A percentile compares a stretch with the other conserved stretches of the same genome.
Conservation (phyloP, 2,329 filamentous ascomycete genomes). For the Dothiorella sarmentorum region DNA sequence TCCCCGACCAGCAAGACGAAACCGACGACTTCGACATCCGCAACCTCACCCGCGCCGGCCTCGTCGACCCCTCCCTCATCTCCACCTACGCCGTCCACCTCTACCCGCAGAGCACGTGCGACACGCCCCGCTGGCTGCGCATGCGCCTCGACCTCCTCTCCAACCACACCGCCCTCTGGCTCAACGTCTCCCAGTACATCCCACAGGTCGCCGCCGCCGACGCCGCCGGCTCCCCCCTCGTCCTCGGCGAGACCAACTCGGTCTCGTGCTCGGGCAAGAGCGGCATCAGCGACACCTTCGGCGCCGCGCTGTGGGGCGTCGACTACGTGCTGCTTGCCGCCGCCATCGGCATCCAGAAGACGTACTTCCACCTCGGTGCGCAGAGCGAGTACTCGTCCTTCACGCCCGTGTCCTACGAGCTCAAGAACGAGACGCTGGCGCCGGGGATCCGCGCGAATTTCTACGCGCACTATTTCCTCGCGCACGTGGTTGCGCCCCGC, state of each 20-base stretch:
- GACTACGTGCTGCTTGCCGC: conserved; percentile 36
- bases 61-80: conserved; percentile 17
- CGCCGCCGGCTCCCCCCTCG: conserved; percentile 19
- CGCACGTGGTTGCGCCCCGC: conserved; percentile 12
- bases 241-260: conserved; percentile 33
- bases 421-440: conserved; percentile 4
- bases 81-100: conserved; percentile 6
- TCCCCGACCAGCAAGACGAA: conserved; percentile 13
- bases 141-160: conserved; percentile 21
- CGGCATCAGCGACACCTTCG: conserved; percentile 47
- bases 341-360: conserved; percentile 18
- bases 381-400: conserved; percentile 24
- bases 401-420: conserved; percentile 3
- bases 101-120: conserved; percentile 16
- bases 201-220: conserved; percentile 20
- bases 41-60: conserved; percentile 19
- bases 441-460: conserved; percentile 14
- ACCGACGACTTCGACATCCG: conserved; percentile 20
- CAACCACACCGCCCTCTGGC: conserved; percentile 21
- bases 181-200: conserved; percentile 21
- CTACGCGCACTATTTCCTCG: conserved; percentile 16
- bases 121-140: conserved; percentile 17
- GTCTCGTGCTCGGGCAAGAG: conserved; percentile 25
- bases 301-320: conserved; percentile 51
- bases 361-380: conserved; percentile 52